These are phyloP conservation scores for Dioszegia hungarica DNA, from an alignment of 768 basidiomycete species.

Conservation along the genomic window DNA sequence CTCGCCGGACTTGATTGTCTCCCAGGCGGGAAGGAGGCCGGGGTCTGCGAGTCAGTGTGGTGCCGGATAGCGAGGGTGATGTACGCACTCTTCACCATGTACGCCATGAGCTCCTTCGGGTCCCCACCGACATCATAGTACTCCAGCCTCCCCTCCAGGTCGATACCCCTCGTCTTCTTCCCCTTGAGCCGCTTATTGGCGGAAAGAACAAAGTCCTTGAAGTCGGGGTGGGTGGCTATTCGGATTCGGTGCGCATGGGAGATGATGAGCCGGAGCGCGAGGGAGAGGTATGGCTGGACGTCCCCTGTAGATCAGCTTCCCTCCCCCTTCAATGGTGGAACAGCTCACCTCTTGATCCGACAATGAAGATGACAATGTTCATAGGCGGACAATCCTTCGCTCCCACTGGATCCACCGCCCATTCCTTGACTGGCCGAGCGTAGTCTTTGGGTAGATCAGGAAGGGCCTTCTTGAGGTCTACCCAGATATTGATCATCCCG, in stretches of 20 bases:
- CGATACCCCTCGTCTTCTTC: slow-evolving; percentile 16
- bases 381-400: slow-evolving; percentile 46
- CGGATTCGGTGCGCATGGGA: slow-evolving; percentile 60
- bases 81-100: slow-evolving; percentile 67
- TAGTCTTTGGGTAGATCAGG: slow-evolving; percentile 57
- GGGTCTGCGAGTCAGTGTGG: slow-evolving; percentile 53
- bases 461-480: slow-evolving; percentile 54
- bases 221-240: slow-evolving; percentile 62
- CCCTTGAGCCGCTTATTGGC: slow-evolving; percentile 45
- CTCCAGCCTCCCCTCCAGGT: slow-evolving; percentile 51
- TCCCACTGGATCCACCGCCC: slow-evolving; percentile 49
- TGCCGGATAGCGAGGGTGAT: too few relatives aligned
- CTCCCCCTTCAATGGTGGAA: background rate
- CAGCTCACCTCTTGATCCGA: slow-evolving; percentile 59
- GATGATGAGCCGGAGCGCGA: slow-evolving; percentile 54
- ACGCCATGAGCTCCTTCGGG: slow-evolving; percentile 64
- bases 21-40: slow-evolving; percentile 60
- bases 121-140: slow-evolving; percentile 63
- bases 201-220: slow-evolving; percentile 56
- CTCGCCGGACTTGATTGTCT: slow-evolving; percentile 61
- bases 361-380: slow-evolving; percentile 65
- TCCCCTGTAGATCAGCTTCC: slow-evolving; percentile 52
- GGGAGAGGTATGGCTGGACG: slow-evolving; percentile 63
- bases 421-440: slow-evolving; percentile 55
- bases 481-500: slow-evolving; percentile 47